Conservation (phyloP, 176 grass and related monocot species). For the Coix lacrymajobi region DNA sequence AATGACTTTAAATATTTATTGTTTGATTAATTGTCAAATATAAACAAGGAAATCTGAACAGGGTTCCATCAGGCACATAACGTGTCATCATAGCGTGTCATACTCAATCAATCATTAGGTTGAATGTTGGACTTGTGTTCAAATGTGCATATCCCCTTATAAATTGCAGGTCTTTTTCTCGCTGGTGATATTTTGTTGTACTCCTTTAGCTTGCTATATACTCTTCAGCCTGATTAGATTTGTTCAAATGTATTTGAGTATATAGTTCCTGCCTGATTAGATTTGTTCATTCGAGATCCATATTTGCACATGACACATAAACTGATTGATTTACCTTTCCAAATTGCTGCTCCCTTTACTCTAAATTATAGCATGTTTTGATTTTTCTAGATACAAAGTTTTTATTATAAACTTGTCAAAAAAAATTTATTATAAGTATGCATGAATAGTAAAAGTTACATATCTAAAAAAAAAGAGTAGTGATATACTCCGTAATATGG, state of each 20-base stretch:
- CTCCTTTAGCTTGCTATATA: neutral
- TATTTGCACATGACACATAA: neutral
- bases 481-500: no score
- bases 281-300: neutral
- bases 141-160: neutral
- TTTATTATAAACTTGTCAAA: no score
- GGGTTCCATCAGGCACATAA: neutral
- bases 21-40: neutral
- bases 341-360: no score
- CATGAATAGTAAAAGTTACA: no score
- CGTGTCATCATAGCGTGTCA: neutral
- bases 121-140: neutral
- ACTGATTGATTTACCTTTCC: neutral
- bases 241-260: no score
- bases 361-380: no score
- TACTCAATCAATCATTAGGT: conserved; percentile 16
- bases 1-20: neutral
- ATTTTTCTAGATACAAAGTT: no score
- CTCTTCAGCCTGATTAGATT: neutral
- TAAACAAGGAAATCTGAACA: neutral
- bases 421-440: no score
- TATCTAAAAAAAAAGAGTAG: no score
- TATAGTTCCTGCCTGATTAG: neutral
- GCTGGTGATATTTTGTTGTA: neutral
- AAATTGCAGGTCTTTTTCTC: neutral